Evolutionary conservation across 805 yeast genomes (phyloP).

Genomic region (Saccharomycopsis synnaedendra): DNA sequence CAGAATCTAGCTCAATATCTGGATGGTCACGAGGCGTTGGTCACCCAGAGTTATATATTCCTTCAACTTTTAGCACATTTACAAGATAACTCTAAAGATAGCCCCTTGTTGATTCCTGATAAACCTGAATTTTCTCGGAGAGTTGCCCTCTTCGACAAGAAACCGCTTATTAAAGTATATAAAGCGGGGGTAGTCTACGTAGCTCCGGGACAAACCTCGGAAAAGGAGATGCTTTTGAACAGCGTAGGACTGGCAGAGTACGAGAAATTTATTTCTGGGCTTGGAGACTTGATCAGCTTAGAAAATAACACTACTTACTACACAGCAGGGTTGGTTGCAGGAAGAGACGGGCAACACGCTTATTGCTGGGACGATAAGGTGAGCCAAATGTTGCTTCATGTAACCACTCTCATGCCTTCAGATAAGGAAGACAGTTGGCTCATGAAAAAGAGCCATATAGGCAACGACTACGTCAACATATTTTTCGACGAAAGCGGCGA

Average conservation of each 20-base stretch:
- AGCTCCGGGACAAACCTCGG: slow-evolving; percentile 53
- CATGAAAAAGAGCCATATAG: slow-evolving; percentile 70
- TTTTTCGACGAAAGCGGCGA: slow-evolving; percentile 67
- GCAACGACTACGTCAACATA: slow-evolving; percentile 73
- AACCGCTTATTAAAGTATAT: slow-evolving; percentile 68
- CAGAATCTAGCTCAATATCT: slow-evolving; percentile 14
- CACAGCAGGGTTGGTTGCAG: slow-evolving; percentile 72
- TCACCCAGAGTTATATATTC: slow-evolving; percentile 36
- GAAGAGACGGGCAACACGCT: slow-evolving; percentile 67
- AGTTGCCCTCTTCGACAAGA: slow-evolving; percentile 52
- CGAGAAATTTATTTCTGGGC: slow-evolving; percentile 40
- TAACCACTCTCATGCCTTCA: slow-evolving; percentile 74
- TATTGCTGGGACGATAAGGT: slow-evolving; percentile 62
- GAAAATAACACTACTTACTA: slow-evolving; percentile 44
- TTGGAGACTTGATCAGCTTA: slow-evolving; percentile 54
- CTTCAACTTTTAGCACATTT: slow-evolving; percentile 37
- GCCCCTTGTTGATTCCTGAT: slow-evolving; percentile 19
- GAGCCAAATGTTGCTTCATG: slow-evolving; percentile 64
- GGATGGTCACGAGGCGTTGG: slow-evolving; percentile 19
- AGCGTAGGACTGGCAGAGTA: slow-evolving; percentile 52
- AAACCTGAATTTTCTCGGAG: slow-evolving; percentile 35
- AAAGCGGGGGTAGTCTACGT: slow-evolving; percentile 72
- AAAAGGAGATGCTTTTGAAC: slow-evolving; percentile 54
- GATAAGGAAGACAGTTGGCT: slow-evolving; percentile 18
- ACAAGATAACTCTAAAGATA: slow-evolving; percentile 18